Evolutionary conservation across 148 eudicot genomes (phyloP), one percentile per base, ranked within the genome.

Genomic region (Dysphania ambrosioides): DNA sequence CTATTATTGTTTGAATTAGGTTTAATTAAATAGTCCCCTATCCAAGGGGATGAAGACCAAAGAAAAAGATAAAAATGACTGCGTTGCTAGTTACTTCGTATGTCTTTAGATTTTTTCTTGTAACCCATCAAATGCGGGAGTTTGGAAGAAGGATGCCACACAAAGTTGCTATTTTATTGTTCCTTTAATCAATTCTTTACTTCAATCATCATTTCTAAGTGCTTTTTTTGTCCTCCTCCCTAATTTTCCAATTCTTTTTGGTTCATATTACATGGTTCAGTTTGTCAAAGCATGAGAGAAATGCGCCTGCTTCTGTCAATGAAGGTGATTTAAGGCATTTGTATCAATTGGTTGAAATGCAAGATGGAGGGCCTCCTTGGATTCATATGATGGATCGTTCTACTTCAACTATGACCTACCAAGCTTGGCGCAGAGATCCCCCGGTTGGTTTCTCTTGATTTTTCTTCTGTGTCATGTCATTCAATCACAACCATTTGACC

Each of bases 361-460:
- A 65, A 65, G 68, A 65, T 65, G 68, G 42, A 7, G 68, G 68
- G 18, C 68, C 68, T 35, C 29, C 68, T 34, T 65, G 68, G 68
- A 65, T 65, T 34, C 68, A 65, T 35, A 65, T 65, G 68, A 65
- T 65, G 68, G 44, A 65, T 65, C 68, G 68, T 9, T 65, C 68
- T 35, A 35, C 47, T 65, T 15, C 44, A 36, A 65, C 27, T 32
- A 65, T 65, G 68, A 35, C 68, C 42, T 65, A 65, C 44, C 68
- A 65, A 65, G 68, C 68, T 34, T 65, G 68, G 68, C 68, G 68
- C 9, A 65, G 68, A 65, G 68, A 65, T 36, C 68, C 68, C 26
- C 68, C 68, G 38, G 68, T 65, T 65, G 44, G 68, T 65, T 36
- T 65, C 42, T 15, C 7, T 34, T 21, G 0, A 8, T 36, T 59